Conservation (phyloP, 2,329 filamentous ascomycete genomes). For the Microthyrium microscopicum region DNA sequence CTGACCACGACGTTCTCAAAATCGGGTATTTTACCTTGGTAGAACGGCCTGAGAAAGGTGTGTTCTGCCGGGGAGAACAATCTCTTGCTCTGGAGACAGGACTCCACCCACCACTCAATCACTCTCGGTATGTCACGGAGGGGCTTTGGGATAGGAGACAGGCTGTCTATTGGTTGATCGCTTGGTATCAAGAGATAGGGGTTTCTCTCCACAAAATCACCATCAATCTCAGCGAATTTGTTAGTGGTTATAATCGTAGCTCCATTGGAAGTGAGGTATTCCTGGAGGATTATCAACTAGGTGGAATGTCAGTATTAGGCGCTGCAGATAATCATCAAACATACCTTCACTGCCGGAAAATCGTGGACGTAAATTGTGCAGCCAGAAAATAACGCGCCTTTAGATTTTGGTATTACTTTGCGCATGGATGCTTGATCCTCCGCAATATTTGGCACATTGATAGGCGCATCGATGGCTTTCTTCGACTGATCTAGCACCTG, state of each 20-base stretch:
- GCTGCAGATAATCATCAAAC: neutral
- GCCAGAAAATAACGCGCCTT: slow-evolving; percentile 1
- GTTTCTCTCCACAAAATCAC: slow-evolving; percentile 11
- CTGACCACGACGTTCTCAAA: slow-evolving; percentile 32
- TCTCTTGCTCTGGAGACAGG: slow-evolving; percentile 61
- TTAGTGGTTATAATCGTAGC: slow-evolving; percentile 16
- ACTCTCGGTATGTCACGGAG: slow-evolving; percentile 30
- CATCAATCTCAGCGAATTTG: slow-evolving; percentile 1
- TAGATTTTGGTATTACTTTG: neutral
- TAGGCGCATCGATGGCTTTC: neutral
- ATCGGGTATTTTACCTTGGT: slow-evolving; percentile 47
- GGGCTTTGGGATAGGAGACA: slow-evolving; percentile 18
- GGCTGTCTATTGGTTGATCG: slow-evolving; percentile 19
- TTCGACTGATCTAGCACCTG: neutral
- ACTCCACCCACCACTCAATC: slow-evolving; percentile 89
- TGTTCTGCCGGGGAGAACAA: slow-evolving; percentile 54
- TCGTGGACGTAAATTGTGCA: slow-evolving; percentile 36
- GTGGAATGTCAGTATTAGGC: too few relatives aligned
- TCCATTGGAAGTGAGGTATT: slow-evolving; percentile 21
- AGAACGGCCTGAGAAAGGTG: slow-evolving; percentile 62
- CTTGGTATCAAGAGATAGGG: slow-evolving; percentile 30
- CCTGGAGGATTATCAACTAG: neutral
- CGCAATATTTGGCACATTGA: neutral
- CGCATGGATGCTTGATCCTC: neutral
- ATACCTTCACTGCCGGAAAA: slow-evolving; percentile 38